Percentiles rank a stretch among this genome's conserved stretches.
Evolutionary conservation across 768 basidiomycete species (phyloP).

Genomic region (Rhizopogon rudus): DNA sequence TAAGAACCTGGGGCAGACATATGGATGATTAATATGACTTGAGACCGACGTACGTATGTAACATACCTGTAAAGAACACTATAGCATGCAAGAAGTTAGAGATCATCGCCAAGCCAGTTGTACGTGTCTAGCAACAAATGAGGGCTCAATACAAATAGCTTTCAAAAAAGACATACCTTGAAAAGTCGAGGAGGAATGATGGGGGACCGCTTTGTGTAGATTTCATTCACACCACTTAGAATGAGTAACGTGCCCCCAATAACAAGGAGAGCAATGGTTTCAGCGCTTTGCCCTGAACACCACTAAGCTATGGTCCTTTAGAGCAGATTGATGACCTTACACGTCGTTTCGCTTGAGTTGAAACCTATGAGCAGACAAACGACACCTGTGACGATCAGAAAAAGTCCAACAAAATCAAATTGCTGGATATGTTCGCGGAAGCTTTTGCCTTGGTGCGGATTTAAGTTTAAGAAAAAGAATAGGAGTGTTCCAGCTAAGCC

Average conservation of each 20-base stretch:
- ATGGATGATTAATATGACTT: not conserved
- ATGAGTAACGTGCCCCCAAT: slow-evolving; percentile 29
- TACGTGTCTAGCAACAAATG: slow-evolving; percentile 26
- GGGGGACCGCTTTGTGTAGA: slow-evolving; percentile 27
- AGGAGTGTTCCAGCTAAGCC: slow-evolving; percentile 26
- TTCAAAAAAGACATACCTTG: slow-evolving; percentile 16
- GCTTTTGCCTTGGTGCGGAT: slow-evolving; percentile 24
- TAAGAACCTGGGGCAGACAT: slow-evolving; percentile 16
- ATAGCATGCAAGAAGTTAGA: slow-evolving; percentile 29
- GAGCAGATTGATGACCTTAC: slow-evolving; percentile 10
- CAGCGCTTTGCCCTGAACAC: slow-evolving; percentile 20
- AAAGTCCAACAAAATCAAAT: slow-evolving; percentile 38
- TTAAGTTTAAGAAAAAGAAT: slow-evolving; percentile 32
- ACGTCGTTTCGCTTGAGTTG: slow-evolving; percentile 28
- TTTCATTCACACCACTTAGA: slow-evolving; percentile 28
- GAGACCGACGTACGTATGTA: not conserved
- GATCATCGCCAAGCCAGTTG: slow-evolving; percentile 29
- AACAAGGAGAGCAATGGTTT: slow-evolving; percentile 33
- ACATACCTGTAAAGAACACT: slow-evolving; percentile 28
- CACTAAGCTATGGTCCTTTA: not conserved
- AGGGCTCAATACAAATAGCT: not conserved
- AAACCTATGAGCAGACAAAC: slow-evolving; percentile 36
- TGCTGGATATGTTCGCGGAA: slow-evolving; percentile 26
- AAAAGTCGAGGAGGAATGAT: slow-evolving; percentile 37
- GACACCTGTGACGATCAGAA: slow-evolving; percentile 28